Conservation (phyloP, 1,284 basidiomycete species). For the Ustilago trichophora region DNA sequence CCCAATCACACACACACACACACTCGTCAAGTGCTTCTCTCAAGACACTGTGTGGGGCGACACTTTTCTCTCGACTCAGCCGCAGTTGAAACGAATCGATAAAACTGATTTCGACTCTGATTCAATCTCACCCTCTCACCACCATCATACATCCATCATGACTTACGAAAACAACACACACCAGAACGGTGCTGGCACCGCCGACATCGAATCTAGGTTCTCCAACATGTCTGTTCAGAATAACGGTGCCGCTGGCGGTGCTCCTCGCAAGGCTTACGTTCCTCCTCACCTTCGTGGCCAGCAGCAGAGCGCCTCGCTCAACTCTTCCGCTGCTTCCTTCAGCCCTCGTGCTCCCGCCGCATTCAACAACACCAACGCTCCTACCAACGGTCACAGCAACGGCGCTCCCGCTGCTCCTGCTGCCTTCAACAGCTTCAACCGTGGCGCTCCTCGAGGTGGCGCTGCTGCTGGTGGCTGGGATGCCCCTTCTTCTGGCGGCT, state of each 20-base stretch:
- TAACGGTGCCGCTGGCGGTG: slow-evolving; percentile 64
- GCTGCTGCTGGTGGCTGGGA: slow-evolving; percentile 53
- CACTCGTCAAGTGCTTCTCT: too few relatives aligned
- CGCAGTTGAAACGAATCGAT: neutral
- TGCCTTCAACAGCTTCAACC: slow-evolving; percentile 54
- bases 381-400: slow-evolving; percentile 29
- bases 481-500: slow-evolving; percentile 30
- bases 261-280: slow-evolving; percentile 83
- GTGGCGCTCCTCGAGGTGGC: slow-evolving; percentile 51
- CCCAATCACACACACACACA: too few relatives aligned
- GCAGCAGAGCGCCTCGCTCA: slow-evolving; percentile 58
- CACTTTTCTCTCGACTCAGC: slow-evolving; percentile 21
- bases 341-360: slow-evolving; percentile 50
- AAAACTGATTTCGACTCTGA: neutral
- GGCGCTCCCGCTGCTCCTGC: slow-evolving; percentile 44
- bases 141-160: slow-evolving; percentile 46
- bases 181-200: slow-evolving; percentile 68
- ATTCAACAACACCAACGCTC: slow-evolving; percentile 30
- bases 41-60: slow-evolving; percentile 3
- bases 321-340: slow-evolving; percentile 44
- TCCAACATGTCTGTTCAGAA: slow-evolving; percentile 64
- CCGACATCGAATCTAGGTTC: slow-evolving; percentile 82
- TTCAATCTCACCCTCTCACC: slow-evolving; percentile 14
- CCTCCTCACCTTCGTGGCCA: slow-evolving; percentile 84
- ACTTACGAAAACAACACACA: slow-evolving; percentile 57